A percentile compares a stretch with the other conserved stretches of the same genome.
These are phyloP conservation scores for Lentinula detonsa DNA, from an alignment of 768 basidiomycete species.

Conservation along the genomic window DNA sequence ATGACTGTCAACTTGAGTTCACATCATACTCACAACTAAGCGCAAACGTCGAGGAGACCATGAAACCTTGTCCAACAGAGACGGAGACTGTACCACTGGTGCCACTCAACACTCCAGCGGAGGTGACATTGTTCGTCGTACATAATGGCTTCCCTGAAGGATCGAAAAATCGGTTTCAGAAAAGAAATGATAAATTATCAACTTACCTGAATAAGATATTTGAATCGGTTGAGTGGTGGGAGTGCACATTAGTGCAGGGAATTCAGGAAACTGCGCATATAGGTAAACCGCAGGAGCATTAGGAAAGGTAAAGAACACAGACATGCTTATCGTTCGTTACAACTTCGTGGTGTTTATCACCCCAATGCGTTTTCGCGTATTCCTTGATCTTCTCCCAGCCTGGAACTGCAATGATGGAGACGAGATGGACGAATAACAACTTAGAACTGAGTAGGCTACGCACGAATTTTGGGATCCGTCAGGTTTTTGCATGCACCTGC, in stretches of 20 bases:
- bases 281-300: background rate
- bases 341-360: background rate
- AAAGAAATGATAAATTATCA: no score
- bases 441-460: background rate
- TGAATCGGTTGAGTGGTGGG: background rate
- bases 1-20: background rate
- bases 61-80: background rate
- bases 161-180: background rate
- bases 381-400: background rate
- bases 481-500: background rate
- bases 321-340: background rate
- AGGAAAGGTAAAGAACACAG: background rate
- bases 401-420: background rate
- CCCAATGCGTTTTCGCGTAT: background rate
- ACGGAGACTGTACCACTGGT: background rate
- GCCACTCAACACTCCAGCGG: background rate
- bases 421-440: background rate
- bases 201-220: background rate
- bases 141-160: background rate
- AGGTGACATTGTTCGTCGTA: background rate
- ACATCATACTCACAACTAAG: background rate
- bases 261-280: background rate
- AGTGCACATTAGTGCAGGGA: background rate
- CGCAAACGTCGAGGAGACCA: background rate
- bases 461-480: background rate